A percentile compares a stretch with the other conserved stretches of the same genome.
phyloP scores from a whole-genome alignment of 345 rosid species.

The Eucalyptus victrix region DNA sequence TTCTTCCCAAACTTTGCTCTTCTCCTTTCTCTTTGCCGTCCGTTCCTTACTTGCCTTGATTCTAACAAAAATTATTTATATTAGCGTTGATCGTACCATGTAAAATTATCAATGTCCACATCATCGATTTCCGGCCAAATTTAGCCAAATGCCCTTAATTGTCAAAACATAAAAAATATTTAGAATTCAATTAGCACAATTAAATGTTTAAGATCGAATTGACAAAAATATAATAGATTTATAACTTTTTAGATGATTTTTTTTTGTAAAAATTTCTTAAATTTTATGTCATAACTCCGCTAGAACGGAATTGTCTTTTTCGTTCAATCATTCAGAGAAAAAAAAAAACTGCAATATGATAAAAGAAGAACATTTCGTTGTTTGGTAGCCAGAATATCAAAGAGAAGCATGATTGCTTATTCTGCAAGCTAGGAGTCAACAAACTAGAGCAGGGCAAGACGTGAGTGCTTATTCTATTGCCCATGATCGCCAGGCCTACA shows the following conservation, averaged over 20 bases:
- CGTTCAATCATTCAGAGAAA: not conserved
- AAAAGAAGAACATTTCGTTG: not conserved
- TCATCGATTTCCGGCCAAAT: too few relatives aligned
- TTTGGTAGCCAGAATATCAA: not conserved
- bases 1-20: too few relatives aligned
- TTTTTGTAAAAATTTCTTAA: not conserved
- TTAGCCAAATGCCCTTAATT: too few relatives aligned
- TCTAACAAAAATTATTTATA: too few relatives aligned
- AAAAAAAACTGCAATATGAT: not conserved
- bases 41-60: too few relatives aligned
- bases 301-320: not conserved
- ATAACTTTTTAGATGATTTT: too few relatives aligned
- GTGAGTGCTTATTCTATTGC: not conserved
- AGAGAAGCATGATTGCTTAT: not conserved
- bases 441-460: not conserved
- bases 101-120: not conserved
- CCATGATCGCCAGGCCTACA: not conserved
- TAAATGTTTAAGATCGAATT: too few relatives aligned
- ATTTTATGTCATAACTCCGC: not conserved
- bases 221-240: too few relatives aligned
- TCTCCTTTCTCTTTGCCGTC: too few relatives aligned
- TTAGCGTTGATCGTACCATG: accelerated
- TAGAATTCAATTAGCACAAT: too few relatives aligned
- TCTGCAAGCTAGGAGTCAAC: not conserved
- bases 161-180: not conserved